Evolutionary conservation across 176 grass and related monocot species (phyloP).

Genomic region (Metroxylon sagu): DNA sequence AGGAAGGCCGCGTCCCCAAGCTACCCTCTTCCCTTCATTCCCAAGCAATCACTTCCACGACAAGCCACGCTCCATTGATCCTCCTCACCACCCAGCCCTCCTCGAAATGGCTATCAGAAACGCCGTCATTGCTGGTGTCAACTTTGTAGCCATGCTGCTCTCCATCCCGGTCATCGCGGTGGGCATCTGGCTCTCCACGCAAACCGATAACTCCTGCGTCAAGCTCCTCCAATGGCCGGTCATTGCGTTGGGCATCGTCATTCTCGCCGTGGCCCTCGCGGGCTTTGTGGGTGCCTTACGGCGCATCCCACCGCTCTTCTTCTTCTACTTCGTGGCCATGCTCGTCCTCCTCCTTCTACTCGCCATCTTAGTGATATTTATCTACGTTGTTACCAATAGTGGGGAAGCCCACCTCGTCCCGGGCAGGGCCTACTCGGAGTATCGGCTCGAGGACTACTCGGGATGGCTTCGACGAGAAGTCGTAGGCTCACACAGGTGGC

Average conservation of each 20-base stretch:
- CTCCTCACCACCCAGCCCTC: neutral
- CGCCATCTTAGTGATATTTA: conserved; percentile 45
- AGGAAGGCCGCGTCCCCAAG: too few relatives aligned
- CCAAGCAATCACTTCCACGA: too few relatives aligned
- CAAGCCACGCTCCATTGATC: too few relatives aligned
- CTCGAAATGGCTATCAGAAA: conserved; percentile 47
- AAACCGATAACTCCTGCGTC: conserved; percentile 58
- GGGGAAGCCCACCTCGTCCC: conserved; percentile 28
- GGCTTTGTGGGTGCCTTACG: conserved; percentile 68
- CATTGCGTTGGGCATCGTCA: conserved; percentile 41
- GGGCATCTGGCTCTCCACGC: conserved; percentile 69
- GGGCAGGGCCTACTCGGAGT: conserved; percentile 60
- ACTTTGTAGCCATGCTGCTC: conserved; percentile 51
- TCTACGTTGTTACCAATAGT: conserved; percentile 35
- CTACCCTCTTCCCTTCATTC: too few relatives aligned
- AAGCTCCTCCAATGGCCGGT: conserved; percentile 76
- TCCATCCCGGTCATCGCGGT: conserved; percentile 61
- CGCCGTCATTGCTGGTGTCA: conserved; percentile 42
- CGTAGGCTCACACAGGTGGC: conserved; percentile 31
- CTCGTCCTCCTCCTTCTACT: conserved; percentile 34
- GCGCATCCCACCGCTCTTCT: conserved; percentile 58
- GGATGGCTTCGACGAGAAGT: conserved; percentile 61
- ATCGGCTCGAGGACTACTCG: conserved; percentile 47
- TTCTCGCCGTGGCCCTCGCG: conserved; percentile 46
- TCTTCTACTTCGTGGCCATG: conserved; percentile 70